Percentiles rank a stretch among this genome's conserved stretches.
phyloP scores from a whole-genome alignment of 2,329 filamentous ascomycete species.

The Davidsoniella eucalypti region DNA sequence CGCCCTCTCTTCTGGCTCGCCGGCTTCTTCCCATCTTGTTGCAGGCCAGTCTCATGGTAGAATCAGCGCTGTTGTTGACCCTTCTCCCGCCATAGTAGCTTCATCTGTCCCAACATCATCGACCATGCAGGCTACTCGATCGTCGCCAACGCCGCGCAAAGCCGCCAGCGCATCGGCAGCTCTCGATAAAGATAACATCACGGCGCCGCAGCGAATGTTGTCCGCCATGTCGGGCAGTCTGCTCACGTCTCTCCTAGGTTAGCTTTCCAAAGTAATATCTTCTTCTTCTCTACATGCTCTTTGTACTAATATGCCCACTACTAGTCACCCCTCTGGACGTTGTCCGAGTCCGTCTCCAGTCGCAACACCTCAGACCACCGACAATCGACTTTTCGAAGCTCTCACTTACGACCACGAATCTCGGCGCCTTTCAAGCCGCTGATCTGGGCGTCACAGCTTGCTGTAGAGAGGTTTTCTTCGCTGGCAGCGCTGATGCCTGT shows the following conservation, averaged over 20 bases:
- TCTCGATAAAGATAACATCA: slow-evolving; percentile 44
- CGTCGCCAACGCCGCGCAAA: background rate
- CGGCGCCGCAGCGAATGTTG: slow-evolving; percentile 79
- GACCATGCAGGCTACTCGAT: background rate
- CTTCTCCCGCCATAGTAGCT: too few species aligned
- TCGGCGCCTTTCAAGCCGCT: slow-evolving; percentile 54
- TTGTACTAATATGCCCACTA: slow-evolving; percentile 5
- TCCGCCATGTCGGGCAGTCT: slow-evolving; percentile 85
- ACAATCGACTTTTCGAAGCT: slow-evolving; percentile 40
- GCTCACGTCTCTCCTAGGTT: slow-evolving; percentile 76
- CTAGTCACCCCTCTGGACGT: slow-evolving; percentile 90
- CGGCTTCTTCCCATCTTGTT: too few species aligned
- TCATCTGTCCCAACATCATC: background rate
- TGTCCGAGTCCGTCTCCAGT: slow-evolving; percentile 85
- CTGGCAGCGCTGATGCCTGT: slow-evolving; percentile 67
- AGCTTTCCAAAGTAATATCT: slow-evolving; percentile 16
- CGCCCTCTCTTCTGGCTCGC: too few species aligned
- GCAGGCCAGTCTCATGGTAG: too few species aligned
- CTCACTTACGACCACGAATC: slow-evolving; percentile 31
- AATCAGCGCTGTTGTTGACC: too few species aligned
- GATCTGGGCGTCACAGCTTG: slow-evolving; percentile 87
- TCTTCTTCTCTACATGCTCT: background rate
- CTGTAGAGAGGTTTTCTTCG: slow-evolving; percentile 95
- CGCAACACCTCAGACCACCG: slow-evolving; percentile 43
- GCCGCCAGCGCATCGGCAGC: background rate